Evolutionary conservation across 208 protist species (phyloP), one percentile per base, ranked within the genome.

Genomic region (Wallacemonas rigidus): DNA sequence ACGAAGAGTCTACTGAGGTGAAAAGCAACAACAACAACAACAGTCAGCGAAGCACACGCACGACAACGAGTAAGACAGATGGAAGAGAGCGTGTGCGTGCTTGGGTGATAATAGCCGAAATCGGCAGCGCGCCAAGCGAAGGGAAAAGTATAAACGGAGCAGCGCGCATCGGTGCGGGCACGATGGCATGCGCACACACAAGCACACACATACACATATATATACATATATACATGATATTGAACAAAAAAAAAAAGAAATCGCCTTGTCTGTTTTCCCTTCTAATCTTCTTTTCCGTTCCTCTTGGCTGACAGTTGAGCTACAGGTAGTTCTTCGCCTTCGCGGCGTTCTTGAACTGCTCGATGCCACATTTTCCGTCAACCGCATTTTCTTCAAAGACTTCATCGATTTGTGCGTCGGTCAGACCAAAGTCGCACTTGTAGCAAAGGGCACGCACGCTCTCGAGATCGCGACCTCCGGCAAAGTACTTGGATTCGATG

Each of bases 341-440:
- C 6, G 89, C 88, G 35, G 82, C 81, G 69, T 95, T 94, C 77
- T 94, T 95, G 75, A 96, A 95, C 70, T 94, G 87, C 70, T 95
- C 92, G 51, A 96, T 92, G 53, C 88, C 88, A 72, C 88, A 93
- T 35, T 69, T 64, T 8, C 80, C 85, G 43, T 83, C 63, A 2
- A 72, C 61, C 9, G 83, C 82, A 70, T 77, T 81, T 40, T 69
- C 64, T 8, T 17, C 69, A 62, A 95, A 96, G 2, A 93, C 86
- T 26, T 87, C 73, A 12, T 95, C 80, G 40, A 96, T 91, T 72
- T 87, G 79, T 0, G 67, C 77, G 44, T 95, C 88, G 2, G 80
- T 76, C 39, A 96, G 56, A 44, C 78, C 84, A 62, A 96, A 91
- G 50, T 79, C 79, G 48, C 87, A 84, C 74, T 92, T 93, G 57